Evolutionary conservation across 768 basidiomycete species (phyloP).

Genomic region (Boletus rubroflammeus): DNA sequence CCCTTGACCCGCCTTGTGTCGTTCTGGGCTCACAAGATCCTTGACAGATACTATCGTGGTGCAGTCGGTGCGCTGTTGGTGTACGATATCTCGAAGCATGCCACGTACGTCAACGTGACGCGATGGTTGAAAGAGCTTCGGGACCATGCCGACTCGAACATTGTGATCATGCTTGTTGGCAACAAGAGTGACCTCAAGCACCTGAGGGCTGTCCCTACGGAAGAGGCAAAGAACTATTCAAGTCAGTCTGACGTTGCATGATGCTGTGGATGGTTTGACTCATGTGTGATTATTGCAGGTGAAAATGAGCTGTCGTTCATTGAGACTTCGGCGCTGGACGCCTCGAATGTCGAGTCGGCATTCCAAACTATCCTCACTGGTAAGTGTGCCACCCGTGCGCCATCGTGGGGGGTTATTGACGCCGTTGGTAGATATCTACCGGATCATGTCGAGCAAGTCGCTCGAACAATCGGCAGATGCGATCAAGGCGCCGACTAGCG

Average conservation of each 20-base stretch:
- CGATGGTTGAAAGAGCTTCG: conserved; percentile 97
- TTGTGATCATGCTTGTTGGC: conserved; percentile 93
- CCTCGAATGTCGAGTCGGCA: conserved; percentile 94
- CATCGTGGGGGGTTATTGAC: conserved; percentile 1
- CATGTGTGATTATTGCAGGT: conserved; percentile 41
- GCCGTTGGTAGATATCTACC: conserved; percentile 78
- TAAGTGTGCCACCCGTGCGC: conserved; percentile 33
- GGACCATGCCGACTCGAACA: conserved; percentile 91
- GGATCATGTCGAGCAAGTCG: conserved; percentile 92
- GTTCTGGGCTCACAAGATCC: neutral
- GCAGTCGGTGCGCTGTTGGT: conserved; percentile 91
- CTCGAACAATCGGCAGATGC: conserved; percentile 80
- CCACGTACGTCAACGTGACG: conserved; percentile 89
- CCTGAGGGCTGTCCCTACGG: conserved; percentile 91
- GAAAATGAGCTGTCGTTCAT: conserved; percentile 94
- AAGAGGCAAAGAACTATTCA: conserved; percentile 91
- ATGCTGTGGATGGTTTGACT: neutral
- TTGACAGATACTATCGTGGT: conserved; percentile 88
- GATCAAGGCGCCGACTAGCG: conserved; percentile 75
- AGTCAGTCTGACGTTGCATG: conserved; percentile 46
- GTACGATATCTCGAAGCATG: conserved; percentile 92
- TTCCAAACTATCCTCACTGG: conserved; percentile 97
- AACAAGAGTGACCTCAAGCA: conserved; percentile 99
- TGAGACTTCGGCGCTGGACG: conserved; percentile 99
- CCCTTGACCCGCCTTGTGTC: neutral